Evolutionary conservation across 2,329 filamentous ascomycete genomes (phyloP).

Genomic region (Penicillium sp.): DNA sequence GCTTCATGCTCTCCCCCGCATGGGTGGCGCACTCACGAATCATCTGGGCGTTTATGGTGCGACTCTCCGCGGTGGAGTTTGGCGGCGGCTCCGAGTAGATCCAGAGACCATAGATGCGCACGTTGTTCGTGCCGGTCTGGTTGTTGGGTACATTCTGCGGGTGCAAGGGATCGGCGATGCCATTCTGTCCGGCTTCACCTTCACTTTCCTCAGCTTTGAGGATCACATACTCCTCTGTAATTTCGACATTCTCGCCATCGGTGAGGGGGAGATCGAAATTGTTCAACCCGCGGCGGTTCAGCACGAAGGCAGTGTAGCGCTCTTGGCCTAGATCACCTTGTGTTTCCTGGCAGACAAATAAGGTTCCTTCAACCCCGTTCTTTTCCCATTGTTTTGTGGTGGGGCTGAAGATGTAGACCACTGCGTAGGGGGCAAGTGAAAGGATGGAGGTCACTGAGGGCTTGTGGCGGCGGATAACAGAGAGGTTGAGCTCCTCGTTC

Average conservation of each 20-base stretch:
- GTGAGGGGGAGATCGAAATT: conserved; percentile 61
- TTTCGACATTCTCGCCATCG: conserved; percentile 53
- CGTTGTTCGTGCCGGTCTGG: conserved; percentile 10
- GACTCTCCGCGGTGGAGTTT: conserved; percentile 46
- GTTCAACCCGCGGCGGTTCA: conserved; percentile 62
- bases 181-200: conserved; percentile 16
- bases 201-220: conserved; percentile 41
- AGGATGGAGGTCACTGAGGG: conserved; percentile 64
- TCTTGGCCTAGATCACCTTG: conserved; percentile 40
- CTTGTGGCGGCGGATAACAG: conserved; percentile 72
- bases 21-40: conserved; percentile 49
- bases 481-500: conserved; percentile 78
- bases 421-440: conserved; percentile 73
- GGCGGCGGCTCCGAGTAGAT: conserved; percentile 54
- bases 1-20: conserved; percentile 43
- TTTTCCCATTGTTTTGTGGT: conserved; percentile 69
- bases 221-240: conserved; percentile 55
- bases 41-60: conserved; percentile 45
- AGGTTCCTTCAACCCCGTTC: conserved; percentile 70
- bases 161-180: conserved; percentile 15
- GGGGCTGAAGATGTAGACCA: conserved; percentile 70
- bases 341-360: conserved; percentile 69
- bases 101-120: conserved; percentile 53
- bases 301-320: conserved; percentile 54
- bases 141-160: conserved; percentile 5